These are phyloP conservation scores for Vigna trinervia DNA, from an alignment of 306 rosid species.

Conservation along the genomic window DNA sequence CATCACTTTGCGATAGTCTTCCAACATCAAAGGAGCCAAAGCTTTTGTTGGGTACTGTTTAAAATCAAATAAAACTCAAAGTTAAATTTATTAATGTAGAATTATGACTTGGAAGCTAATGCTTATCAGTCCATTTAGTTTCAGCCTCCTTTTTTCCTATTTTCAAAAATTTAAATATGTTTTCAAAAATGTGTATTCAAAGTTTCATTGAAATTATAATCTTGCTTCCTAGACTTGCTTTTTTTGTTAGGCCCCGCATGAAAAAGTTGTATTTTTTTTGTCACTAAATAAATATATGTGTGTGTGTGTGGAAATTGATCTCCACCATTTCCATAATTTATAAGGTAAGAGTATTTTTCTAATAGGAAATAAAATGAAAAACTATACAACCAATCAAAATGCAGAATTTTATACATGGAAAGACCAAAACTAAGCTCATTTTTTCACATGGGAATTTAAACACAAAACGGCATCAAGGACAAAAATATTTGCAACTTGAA, in stretches of 20 bases:
- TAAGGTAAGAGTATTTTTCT: not conserved
- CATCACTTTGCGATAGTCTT: constrained; percentile 87
- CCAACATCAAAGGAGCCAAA: constrained; percentile 88
- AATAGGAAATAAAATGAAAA: not conserved
- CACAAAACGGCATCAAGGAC: not conserved
- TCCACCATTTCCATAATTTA: not conserved
- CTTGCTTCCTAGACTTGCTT: not conserved
- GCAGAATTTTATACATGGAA: not conserved
- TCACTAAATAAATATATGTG: not conserved
- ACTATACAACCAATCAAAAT: not conserved
- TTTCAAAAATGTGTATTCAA: not conserved
- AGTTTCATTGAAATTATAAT: not conserved
- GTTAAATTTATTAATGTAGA: constrained; percentile 14
- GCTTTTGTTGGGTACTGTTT: constrained; percentile 96
- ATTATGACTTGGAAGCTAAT: constrained; percentile 14
- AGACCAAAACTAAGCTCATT: not conserved
- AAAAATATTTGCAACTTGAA: not conserved
- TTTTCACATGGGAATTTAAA: not conserved
- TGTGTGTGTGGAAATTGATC: not conserved
- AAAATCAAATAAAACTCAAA: constrained; percentile 31
- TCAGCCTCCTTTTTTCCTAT: not conserved
- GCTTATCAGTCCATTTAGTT: not conserved
- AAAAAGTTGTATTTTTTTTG: not conserved
- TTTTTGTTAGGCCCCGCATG: not conserved
- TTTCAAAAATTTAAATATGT: not conserved